Evolutionary conservation across 2,329 filamentous ascomycete genomes (phyloP).

Genomic region (Monilinia fructigena): DNA sequence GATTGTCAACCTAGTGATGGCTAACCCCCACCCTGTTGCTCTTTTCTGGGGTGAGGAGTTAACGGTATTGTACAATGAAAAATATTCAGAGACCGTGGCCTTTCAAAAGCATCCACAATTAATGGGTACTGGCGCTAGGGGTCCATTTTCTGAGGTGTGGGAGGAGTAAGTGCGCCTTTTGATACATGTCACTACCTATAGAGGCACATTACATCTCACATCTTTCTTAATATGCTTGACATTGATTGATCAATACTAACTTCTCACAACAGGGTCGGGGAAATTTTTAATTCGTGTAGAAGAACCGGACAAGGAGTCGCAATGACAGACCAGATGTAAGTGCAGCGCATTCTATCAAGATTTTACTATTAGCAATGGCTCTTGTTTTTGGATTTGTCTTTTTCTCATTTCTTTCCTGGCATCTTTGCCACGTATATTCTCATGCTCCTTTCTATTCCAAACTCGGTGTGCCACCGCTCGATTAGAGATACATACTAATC

Average conservation of each 20-base stretch:
- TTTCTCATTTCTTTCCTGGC: neutral
- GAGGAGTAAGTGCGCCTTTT: slow-evolving; percentile 44
- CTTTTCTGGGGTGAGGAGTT: slow-evolving; percentile 73
- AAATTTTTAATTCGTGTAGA: slow-evolving; percentile 65
- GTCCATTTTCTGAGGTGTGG: slow-evolving; percentile 72
- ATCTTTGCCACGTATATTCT: neutral
- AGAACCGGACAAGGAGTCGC: slow-evolving; percentile 72
- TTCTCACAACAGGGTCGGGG: slow-evolving; percentile 47
- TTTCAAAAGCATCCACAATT: slow-evolving; percentile 73
- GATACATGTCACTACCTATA: neutral
- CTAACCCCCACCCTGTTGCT: slow-evolving; percentile 67
- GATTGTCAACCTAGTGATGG: slow-evolving; percentile 80
- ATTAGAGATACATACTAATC: neutral
- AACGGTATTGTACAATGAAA: slow-evolving; percentile 69
- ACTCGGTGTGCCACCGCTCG: neutral
- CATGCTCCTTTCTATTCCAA: neutral
- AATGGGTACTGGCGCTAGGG: slow-evolving; percentile 53
- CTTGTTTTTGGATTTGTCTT: too few relatives aligned
- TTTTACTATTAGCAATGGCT: neutral
- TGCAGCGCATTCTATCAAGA: neutral
- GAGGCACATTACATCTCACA: neutral
- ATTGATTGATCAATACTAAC: slow-evolving; percentile 7
- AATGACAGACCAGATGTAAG: slow-evolving; percentile 69
- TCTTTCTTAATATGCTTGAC: neutral
- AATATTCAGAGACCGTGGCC: slow-evolving; percentile 66